Conservation (phyloP, 768 basidiomycete species). For the Gloeophyllum trabeum region DNA sequence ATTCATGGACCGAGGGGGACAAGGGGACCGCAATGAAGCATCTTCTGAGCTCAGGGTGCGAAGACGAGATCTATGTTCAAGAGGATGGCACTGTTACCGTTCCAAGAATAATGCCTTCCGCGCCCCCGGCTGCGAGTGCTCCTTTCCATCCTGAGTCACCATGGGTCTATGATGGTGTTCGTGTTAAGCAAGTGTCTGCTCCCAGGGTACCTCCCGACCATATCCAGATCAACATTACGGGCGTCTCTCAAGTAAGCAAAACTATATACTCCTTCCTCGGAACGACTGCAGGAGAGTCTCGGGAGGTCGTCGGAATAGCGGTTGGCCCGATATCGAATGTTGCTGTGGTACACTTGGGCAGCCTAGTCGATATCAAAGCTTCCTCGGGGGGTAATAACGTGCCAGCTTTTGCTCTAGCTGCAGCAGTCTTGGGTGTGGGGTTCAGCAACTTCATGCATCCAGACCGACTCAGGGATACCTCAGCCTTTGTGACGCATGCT, state of each 20-base stretch:
- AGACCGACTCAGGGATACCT: too few relatives aligned
- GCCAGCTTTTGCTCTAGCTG: too few relatives aligned
- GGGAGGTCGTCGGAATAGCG: background rate
- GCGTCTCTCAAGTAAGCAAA: background rate
- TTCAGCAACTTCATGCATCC: too few relatives aligned
- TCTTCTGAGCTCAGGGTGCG: slow-evolving; percentile 1
- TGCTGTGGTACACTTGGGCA: background rate
- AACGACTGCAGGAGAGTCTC: background rate
- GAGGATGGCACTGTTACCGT: slow-evolving; percentile 4
- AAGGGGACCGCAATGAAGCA: background rate
- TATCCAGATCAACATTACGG: background rate
- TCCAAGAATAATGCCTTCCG: slow-evolving; percentile 4
- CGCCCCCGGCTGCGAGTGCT: slow-evolving; percentile 1
- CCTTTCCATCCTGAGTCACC: slow-evolving; percentile 3
- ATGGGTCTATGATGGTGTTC: slow-evolving; percentile 5
- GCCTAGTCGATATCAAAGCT: too few relatives aligned
- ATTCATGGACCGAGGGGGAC: slow-evolving; percentile 7
- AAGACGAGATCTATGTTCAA: slow-evolving; percentile 7
- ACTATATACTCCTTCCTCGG: background rate
- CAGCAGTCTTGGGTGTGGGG: too few relatives aligned
- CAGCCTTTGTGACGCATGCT: too few relatives aligned
- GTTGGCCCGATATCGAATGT: background rate
- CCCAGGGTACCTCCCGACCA: too few relatives aligned
- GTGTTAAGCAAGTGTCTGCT: background rate
- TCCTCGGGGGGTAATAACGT: too few relatives aligned